Percentiles rank a stretch among this genome's conserved stretches.
Evolutionary conservation across 148 eudicot genomes (phyloP).

Genomic region (Cornus suecica): DNA sequence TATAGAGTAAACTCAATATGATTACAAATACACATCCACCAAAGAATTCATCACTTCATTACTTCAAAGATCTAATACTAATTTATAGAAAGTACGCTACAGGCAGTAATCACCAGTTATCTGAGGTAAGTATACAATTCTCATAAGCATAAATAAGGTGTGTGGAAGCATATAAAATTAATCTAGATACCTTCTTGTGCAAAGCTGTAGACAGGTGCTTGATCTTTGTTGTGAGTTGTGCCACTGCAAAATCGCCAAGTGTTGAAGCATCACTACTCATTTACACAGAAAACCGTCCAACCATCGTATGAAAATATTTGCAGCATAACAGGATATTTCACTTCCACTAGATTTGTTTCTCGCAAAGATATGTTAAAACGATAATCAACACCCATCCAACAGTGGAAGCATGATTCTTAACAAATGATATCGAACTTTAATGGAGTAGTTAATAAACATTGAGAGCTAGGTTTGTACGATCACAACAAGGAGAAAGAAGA

Average conservation of each 20-base stretch:
- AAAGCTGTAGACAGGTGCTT: slow-evolving; percentile 45
- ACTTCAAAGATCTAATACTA: too few relatives aligned
- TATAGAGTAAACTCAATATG: too few relatives aligned
- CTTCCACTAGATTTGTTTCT: not conserved
- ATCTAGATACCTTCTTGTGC: slow-evolving; percentile 52
- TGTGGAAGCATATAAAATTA: not conserved
- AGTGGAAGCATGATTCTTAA: not conserved
- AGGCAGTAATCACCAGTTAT: not conserved
- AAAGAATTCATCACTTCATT: not conserved
- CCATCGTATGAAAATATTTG: not conserved
- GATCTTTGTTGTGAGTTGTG: slow-evolving; percentile 67
- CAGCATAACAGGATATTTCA: not conserved
- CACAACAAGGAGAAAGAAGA: not conserved
- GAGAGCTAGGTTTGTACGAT: not conserved
- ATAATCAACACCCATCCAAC: not conserved
- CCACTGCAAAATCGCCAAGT: slow-evolving; percentile 39
- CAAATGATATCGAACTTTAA: not conserved
- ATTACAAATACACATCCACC: not conserved
- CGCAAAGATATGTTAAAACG: not conserved
- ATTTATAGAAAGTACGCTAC: not conserved
- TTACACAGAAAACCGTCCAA: not conserved
- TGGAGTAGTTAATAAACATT: not conserved
- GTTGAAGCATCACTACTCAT: not conserved
- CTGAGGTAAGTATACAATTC: not conserved
- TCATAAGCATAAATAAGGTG: not conserved